phyloP scores from a whole-genome alignment of 176 grass and related monocot species.

The Musa schizocarpa region DNA sequence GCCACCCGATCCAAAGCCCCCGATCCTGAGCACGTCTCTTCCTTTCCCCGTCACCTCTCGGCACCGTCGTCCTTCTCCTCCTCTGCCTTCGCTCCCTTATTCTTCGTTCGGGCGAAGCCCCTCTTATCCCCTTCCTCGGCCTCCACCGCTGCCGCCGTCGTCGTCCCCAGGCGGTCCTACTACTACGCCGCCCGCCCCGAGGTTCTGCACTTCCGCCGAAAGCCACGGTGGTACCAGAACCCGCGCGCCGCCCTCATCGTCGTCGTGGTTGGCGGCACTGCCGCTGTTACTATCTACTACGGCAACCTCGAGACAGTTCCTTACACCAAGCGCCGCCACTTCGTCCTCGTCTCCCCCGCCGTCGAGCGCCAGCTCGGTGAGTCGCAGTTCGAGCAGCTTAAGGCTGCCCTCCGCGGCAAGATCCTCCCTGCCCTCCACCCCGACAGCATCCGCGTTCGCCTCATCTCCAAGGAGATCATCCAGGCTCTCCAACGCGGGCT shows the following conservation, averaged over 20 bases:
- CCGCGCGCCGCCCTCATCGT: constrained; percentile 39
- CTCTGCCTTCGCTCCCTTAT: not conserved
- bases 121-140: constrained; percentile 17
- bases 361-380: constrained; percentile 79
- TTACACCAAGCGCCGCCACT: constrained; percentile 76
- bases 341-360: constrained; percentile 49
- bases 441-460: constrained; percentile 71
- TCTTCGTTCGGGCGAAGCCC: constrained; percentile 27
- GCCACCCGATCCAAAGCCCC: not conserved
- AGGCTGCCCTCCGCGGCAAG: constrained; percentile 53
- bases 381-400: constrained; percentile 52
- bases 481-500: constrained; percentile 60
- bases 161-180: constrained; percentile 21
- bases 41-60: not conserved
- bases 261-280: constrained; percentile 32
- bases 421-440: constrained; percentile 87
- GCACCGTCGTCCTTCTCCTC: not conserved
- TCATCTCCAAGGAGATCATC: constrained; percentile 72
- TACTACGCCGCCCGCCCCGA: constrained; percentile 34
- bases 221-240: constrained; percentile 66
- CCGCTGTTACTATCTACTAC: constrained; percentile 40
- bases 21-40: constrained; percentile 14
- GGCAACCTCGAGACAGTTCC: constrained; percentile 81
- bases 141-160: not conserved
- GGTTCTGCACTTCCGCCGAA: constrained; percentile 59